Percentiles rank a stretch among this genome's conserved stretches.
Evolutionary conservation across 495 filamentous ascomycete genomes (phyloP).

Genomic region (Annulohypoxylon bovei): DNA sequence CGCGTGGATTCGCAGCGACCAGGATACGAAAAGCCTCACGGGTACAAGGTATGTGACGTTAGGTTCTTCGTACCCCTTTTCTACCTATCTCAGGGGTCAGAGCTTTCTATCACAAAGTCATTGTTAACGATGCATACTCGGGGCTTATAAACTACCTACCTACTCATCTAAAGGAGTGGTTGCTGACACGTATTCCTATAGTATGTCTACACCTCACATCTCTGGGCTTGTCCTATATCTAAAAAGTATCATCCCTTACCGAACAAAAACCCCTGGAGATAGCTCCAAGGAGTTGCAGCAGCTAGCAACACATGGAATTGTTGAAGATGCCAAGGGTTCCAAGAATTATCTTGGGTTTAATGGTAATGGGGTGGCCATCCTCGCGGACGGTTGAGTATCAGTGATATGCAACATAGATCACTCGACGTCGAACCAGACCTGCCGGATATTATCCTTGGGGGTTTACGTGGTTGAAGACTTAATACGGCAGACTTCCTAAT

Average conservation of each 20-base stretch:
- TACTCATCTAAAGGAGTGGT: background rate
- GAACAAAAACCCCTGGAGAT: slow-evolving; percentile 22
- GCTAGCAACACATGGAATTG: slow-evolving; percentile 14
- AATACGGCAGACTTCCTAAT: background rate
- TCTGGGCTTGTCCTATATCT: slow-evolving; percentile 33
- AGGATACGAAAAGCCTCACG: slow-evolving; percentile 29
- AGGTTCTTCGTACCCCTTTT: background rate
- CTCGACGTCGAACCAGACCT: background rate
- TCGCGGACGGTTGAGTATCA: background rate
- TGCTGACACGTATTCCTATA: background rate
- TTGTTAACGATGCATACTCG: background rate
- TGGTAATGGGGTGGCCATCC: slow-evolving; percentile 30
- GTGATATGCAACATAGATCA: background rate
- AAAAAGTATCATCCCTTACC: slow-evolving; percentile 35
- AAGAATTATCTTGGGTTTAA: slow-evolving; percentile 32
- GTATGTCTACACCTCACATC: slow-evolving; percentile 53
- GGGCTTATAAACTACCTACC: background rate
- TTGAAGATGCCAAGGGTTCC: slow-evolving; percentile 20
- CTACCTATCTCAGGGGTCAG: background rate
- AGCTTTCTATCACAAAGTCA: background rate
- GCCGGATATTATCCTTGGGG: background rate
- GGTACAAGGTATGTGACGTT: background rate
- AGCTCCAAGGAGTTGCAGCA: slow-evolving; percentile 20
- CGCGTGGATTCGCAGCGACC: slow-evolving; percentile 59
- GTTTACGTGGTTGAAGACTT: background rate